Conservation (phyloP, 1,284 basidiomycete species). For the Peniophora sp. region DNA sequence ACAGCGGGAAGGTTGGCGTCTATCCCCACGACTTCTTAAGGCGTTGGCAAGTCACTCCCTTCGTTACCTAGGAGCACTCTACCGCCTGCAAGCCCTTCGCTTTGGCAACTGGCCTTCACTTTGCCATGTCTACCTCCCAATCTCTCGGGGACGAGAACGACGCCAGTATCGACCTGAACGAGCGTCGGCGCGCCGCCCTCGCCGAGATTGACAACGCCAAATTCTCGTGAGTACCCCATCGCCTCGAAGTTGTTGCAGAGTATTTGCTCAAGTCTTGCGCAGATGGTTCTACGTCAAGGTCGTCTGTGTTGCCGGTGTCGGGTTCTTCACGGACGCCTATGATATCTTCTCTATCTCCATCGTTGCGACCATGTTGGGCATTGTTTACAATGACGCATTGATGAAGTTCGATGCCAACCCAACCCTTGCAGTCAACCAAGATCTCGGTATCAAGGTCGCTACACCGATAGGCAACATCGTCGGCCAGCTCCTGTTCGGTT, state of each 20-base stretch:
- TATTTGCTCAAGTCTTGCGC: not conserved
- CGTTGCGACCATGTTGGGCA: constrained; percentile 47
- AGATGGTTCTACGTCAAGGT: constrained; percentile 61
- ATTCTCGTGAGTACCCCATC: constrained; percentile 42
- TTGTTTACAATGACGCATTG: constrained; percentile 35
- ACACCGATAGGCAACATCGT: constrained; percentile 40
- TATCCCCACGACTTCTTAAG: too few species aligned
- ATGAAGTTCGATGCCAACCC: too few species aligned
- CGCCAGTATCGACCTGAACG: constrained; percentile 16
- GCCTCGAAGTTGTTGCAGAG: constrained; percentile 15
- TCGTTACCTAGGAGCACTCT: too few species aligned
- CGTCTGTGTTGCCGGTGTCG: constrained; percentile 68
- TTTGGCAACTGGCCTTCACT: too few species aligned
- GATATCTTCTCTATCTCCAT: constrained; percentile 51
- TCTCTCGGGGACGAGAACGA: too few species aligned
- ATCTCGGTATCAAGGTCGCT: constrained; percentile 59
- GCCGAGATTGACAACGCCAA: constrained; percentile 48
- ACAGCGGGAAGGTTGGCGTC: too few species aligned
- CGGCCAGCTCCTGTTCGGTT: constrained; percentile 65
- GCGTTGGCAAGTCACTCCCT: too few species aligned
- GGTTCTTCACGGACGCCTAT: constrained; percentile 78
- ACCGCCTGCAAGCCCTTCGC: too few species aligned
- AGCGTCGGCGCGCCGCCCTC: constrained; percentile 39
- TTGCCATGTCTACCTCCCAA: too few species aligned
- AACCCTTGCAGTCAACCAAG: constrained; percentile 43